Evolutionary conservation across 441 rosid genomes (phyloP).

Genomic region (Bocquillonia castaneifolia): DNA sequence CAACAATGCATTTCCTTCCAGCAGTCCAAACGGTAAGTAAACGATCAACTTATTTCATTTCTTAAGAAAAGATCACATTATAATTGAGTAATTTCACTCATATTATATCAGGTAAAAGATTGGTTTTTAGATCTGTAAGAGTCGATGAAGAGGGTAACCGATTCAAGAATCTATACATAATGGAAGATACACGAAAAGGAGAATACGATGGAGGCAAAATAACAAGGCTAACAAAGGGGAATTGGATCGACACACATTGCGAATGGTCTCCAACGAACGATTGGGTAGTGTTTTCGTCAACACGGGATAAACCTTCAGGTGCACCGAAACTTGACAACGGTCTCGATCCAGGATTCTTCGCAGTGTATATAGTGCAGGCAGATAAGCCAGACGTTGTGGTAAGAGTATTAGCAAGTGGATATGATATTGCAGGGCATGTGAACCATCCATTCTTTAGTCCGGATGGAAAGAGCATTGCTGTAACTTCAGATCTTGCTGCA

Average conservation of each 20-base stretch:
- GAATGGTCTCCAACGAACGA: neutral
- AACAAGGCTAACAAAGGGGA: conserved; percentile 10
- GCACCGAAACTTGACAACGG: conserved; percentile 7
- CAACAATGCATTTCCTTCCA: conserved; percentile 13
- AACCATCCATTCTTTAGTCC: conserved; percentile 12
- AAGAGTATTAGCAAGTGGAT: conserved; percentile 3
- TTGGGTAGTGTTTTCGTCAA: conserved; percentile 12
- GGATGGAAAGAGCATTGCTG: neutral
- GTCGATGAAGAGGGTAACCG: conserved; percentile 5
- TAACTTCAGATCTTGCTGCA: conserved; percentile 11
- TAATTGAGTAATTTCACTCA: too few relatives aligned
- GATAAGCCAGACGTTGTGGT: neutral
- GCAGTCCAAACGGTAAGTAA: neutral
- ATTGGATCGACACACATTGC: conserved; percentile 8
- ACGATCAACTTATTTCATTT: neutral
- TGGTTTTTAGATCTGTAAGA: conserved; percentile 11
- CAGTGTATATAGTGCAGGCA: neutral
- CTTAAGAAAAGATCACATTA: neutral
- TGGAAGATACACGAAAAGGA: neutral
- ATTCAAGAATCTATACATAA: conserved; percentile 13
- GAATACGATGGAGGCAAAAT: neutral
- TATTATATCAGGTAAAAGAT: neutral
- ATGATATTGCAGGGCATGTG: conserved; percentile 6
- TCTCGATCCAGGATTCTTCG: conserved; percentile 7
- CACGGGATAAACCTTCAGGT: neutral